Evolutionary conservation across 2,329 filamentous ascomycete species (phyloP), one percentile per base, ranked within the genome.

Genomic region (Sporothrix dimorphospora): DNA sequence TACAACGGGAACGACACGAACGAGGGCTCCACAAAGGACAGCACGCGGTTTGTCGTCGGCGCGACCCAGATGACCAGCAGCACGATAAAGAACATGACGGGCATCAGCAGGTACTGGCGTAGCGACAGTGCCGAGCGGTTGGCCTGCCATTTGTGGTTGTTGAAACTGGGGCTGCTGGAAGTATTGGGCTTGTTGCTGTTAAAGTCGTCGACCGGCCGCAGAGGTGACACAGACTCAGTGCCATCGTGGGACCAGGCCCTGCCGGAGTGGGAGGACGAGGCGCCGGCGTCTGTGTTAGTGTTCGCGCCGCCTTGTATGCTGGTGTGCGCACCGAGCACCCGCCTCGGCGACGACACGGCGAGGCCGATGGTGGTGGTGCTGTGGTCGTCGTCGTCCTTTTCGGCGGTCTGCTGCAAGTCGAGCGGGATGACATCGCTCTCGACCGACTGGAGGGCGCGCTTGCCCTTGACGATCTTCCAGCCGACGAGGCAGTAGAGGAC

Each of bases 401-500:
- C 71, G 47, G 51, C 42, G 0, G 70, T 21, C 4, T 53, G 38
- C 19, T 69, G 24, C 21, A 38, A 7, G 16, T 34, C 71, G 1
- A 81, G 71, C n/a, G 75, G 72, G 42, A 81, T 75, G 24, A 76
- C 73, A 53, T 81, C 77, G 70, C 76, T 77, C 24, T 74, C 75
- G 42, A 78, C 77, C 8, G 78, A 74, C 65, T 77, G 76, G 70
- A 81, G 77, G 19, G 79, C 78, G 51, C 78, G 77, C 24, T 79
- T 76, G 0, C 81, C 77, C 63, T 78, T 77, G 42, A 77, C 73
- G 47, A 81, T 80, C 69, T 79, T 78, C 74, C 78, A 72, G 19
- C 79, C 80, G 34, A 81, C 79, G 71, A 89, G 76, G 49, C 80
- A 79, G 76, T 90, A 84, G 42, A 89, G 76, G 2, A 82, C 75